Evolutionary conservation across 768 basidiomycete genomes (phyloP), one percentile per base, ranked within the genome.

Genomic region (Rhodotorula toruloides): DNA sequence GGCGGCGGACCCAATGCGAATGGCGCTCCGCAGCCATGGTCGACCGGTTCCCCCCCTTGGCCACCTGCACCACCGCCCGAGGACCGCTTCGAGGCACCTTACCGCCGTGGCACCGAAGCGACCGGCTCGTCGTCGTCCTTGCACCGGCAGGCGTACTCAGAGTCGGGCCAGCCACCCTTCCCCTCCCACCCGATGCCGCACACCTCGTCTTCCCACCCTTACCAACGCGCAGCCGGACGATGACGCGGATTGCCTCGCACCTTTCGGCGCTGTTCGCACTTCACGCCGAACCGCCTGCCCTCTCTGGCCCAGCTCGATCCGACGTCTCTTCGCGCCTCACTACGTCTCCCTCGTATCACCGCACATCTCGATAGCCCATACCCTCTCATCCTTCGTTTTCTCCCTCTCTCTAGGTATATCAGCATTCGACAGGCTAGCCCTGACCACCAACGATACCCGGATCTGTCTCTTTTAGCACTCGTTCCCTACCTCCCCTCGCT

Each of bases 41-140:
- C 34, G 4, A 37, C 36, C 36, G 25, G n/a, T 32, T n/a, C 2
- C 53, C 5, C 53, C 16, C 37, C 53, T 6, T 52, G 27, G 44
- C 27, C 39, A 8, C 55, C 60, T 0, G n/a, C 39, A 8, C 47
- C 54, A 10, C 60, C 55, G 1, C 43, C 50, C 2, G 32, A 17
- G 0, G 42, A 40, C 3, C 49, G 60, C 14, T 59, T 43, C 42
- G 59, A 60, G 2, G 50, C 52, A 4, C 3, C 22, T 31, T 52
- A 44, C 40, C 59, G 59, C 5, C 48, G 59, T 9, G 59, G 59
- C 49, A 31, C 40, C 8, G 59, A 60, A 27, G 59, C 49, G 1
- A 43, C 40, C 48, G 37, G n/a, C 19, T 40, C 44, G 34, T 47
- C 44, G 14, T 37, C 44, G 44, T 47, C 44, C 0, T n/a, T 58